A percentile compares a stretch with the other conserved stretches of the same genome.
These are phyloP conservation scores for Castanea mollissima DNA, from an alignment of 306 rosid genomes.

Conservation along the genomic window DNA sequence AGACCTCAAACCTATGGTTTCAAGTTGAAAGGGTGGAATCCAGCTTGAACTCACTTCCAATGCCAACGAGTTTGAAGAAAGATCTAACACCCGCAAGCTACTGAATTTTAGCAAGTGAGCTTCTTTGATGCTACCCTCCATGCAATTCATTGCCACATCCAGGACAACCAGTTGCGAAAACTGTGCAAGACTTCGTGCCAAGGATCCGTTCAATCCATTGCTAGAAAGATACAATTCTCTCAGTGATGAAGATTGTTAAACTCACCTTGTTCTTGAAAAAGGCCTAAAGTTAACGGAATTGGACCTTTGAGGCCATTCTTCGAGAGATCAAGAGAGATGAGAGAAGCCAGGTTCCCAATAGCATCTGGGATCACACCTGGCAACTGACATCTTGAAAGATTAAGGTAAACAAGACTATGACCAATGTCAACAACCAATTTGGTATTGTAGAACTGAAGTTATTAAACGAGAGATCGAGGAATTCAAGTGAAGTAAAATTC, in stretches of 20 bases:
- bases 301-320: neutral
- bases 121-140: neutral
- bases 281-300: conserved; percentile 17
- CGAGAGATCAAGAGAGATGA: conserved; percentile 17
- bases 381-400: neutral
- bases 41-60: conserved; percentile 19
- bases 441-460: neutral
- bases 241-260: neutral
- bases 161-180: conserved; percentile 8
- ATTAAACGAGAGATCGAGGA: conserved; percentile 19
- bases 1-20: conserved; percentile 3
- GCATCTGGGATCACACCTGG: conserved; percentile 9
- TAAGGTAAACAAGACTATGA: conserved; percentile 2
- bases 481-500: conserved; percentile 8
- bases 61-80: neutral
- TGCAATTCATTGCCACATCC: neutral
- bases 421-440: conserved; percentile 21
- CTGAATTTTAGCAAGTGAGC: conserved; percentile 2
- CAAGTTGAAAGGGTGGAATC: conserved; percentile 18
- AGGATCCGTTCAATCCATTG: conserved; percentile 5
- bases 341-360: neutral
- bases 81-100: conserved; percentile 10
- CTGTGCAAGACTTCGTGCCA: neutral
- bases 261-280: neutral
- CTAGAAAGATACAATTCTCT: conserved; percentile 8